phyloP scores from a whole-genome alignment of 176 grass and related monocot species.

The Aegilops umbellulata region DNA sequence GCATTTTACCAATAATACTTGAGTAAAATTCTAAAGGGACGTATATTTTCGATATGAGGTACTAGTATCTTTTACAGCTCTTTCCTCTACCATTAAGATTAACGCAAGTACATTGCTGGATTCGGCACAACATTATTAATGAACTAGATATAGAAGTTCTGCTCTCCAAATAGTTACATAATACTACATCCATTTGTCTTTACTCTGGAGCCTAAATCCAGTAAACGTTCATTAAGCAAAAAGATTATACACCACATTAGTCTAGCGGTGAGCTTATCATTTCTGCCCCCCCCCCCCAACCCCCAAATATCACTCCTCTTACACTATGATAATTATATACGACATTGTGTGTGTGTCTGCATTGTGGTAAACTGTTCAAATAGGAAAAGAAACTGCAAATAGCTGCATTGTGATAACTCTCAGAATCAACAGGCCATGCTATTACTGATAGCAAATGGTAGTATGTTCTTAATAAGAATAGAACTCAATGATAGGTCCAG shows the following conservation, averaged over 20 bases:
- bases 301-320: not conserved
- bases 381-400: not conserved
- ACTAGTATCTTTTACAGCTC: not conserved
- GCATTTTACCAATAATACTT: not conserved
- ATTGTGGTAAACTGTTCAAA: not conserved
- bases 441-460: not conserved
- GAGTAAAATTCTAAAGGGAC: not conserved
- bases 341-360: not conserved
- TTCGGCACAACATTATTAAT: not conserved
- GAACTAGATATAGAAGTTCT: not conserved
- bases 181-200: not conserved
- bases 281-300: too few relatives aligned
- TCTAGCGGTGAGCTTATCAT: not conserved
- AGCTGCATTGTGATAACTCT: not conserved
- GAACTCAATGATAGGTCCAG: not conserved
- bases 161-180: not conserved
- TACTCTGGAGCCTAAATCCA: not conserved
- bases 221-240: constrained; percentile 6
- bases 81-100: too few relatives aligned
- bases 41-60: not conserved
- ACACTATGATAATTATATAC: not conserved
- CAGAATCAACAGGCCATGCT: not conserved
- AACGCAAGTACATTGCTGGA: not conserved
- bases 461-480: not conserved
- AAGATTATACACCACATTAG: not conserved